Conservation (phyloP, 1,139 yeast genomes). For the Saccharomyces hybrid region DNA sequence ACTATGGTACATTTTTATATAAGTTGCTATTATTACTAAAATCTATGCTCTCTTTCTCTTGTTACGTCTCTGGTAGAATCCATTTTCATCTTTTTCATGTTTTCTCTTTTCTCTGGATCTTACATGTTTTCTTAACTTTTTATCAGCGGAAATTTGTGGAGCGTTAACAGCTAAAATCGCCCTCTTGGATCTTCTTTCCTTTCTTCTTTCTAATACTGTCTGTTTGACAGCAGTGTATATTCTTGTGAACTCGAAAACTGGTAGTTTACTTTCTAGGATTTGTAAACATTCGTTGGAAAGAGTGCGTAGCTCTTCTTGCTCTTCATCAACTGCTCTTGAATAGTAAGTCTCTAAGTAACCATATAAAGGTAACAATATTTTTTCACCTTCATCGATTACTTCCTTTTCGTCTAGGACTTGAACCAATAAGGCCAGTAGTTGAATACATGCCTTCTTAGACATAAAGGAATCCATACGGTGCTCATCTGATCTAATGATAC, state of each 20-base stretch:
- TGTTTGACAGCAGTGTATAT: conserved; percentile 59
- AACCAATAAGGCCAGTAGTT: conserved; percentile 48
- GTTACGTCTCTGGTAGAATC: conserved; percentile 60
- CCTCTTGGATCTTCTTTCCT: conserved; percentile 67
- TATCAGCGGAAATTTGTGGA: conserved; percentile 74
- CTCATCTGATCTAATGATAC: conserved; percentile 59
- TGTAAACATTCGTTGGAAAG: conserved; percentile 63
- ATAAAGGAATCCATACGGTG: conserved; percentile 43
- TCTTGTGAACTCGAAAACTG: conserved; percentile 63
- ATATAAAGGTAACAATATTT: conserved; percentile 54
- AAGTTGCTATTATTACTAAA: too few relatives aligned
- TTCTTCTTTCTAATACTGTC: conserved; percentile 54
- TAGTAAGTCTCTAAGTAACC: conserved; percentile 43
- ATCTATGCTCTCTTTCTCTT: conserved; percentile 35
- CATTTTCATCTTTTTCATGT: conserved; percentile 67
- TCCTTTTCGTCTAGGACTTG: conserved; percentile 43
- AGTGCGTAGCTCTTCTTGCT: conserved; percentile 45
- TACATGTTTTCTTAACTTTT: conserved; percentile 69
- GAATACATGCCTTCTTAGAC: conserved; percentile 62
- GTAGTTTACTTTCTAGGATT: conserved; percentile 61
- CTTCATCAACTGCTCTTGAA: conserved; percentile 32
- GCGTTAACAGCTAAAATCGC: conserved; percentile 71
- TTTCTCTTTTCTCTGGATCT: conserved; percentile 71
- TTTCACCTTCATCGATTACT: conserved; percentile 38
- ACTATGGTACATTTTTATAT: background rate